A percentile compares a stretch with the other conserved stretches of the same genome.
Conservation (phyloP, 306 rosid species). For the Sindora glabra region DNA sequence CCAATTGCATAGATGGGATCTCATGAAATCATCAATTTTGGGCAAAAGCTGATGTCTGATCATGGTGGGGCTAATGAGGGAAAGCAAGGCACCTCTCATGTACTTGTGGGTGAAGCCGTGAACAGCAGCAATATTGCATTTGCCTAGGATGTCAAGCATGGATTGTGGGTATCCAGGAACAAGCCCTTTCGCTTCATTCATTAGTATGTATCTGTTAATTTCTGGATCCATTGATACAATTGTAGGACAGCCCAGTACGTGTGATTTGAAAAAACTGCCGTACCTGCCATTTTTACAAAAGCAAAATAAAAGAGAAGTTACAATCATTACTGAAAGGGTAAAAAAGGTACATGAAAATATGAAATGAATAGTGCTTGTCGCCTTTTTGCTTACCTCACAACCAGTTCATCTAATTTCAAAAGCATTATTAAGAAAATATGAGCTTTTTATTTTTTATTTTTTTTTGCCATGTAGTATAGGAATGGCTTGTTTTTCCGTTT, state of each 20-base stretch:
- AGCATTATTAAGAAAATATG: no score
- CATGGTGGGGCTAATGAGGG: constrained; percentile 63
- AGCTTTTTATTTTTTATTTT: no score
- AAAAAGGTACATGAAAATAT: constrained; percentile 32
- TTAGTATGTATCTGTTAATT: constrained; percentile 67
- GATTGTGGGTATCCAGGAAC: constrained; percentile 97
- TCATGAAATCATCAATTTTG: constrained; percentile 73
- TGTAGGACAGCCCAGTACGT: constrained; percentile 93
- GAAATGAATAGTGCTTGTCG: constrained; percentile 16
- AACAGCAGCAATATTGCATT: constrained; percentile 90
- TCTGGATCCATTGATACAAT: constrained; percentile 97
- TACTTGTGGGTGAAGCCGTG: constrained; percentile 93
- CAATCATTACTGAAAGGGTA: constrained; percentile 22
- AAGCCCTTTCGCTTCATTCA: constrained; percentile 92
- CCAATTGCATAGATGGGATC: constrained; percentile 59
- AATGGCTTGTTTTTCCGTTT: no score
- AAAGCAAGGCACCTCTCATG: constrained; percentile 79
- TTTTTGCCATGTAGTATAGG: no score
- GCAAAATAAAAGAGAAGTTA: constrained; percentile 11
- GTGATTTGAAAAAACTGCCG: constrained; percentile 94
- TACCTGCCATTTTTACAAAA: constrained; percentile 44
- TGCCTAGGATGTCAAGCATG: constrained; percentile 86
- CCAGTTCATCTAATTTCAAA: constrained; percentile 26
- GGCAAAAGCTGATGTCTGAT: constrained; percentile 69
- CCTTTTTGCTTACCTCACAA: no score